A percentile compares a stretch with the other conserved stretches of the same genome.
Evolutionary conservation across 2,329 filamentous ascomycete genomes (phyloP).

Genomic region (Lojkania enalia): DNA sequence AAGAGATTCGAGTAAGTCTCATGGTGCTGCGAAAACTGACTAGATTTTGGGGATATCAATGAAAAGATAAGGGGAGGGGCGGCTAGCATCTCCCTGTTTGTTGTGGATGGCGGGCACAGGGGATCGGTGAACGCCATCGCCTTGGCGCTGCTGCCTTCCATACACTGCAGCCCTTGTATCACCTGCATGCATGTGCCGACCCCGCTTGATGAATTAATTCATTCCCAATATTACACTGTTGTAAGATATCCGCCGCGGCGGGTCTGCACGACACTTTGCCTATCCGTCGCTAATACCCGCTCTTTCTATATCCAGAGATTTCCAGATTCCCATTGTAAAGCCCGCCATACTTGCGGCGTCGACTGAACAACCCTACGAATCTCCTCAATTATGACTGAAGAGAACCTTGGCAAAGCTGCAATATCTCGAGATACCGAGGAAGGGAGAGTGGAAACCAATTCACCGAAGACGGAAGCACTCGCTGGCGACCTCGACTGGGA

Average conservation of each 20-base stretch:
- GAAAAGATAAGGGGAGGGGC: slow-evolving; percentile 3
- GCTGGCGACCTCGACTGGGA: slow-evolving; percentile 22
- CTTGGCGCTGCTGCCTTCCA: slow-evolving; percentile 2
- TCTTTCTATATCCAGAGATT: neutral
- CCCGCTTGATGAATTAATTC: neutral
- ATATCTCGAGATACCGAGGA: slow-evolving; percentile 5
- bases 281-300: slow-evolving; percentile 3
- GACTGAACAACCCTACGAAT: neutral
- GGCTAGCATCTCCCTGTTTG: slow-evolving; percentile 3
- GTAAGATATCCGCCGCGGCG: neutral
- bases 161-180: slow-evolving; percentile 5
- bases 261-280: slow-evolving; percentile 1
- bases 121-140: slow-evolving; percentile 1
- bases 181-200: slow-evolving; percentile 1
- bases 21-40: slow-evolving; percentile 1
- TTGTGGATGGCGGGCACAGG: slow-evolving; percentile 2
- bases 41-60: slow-evolving; percentile 1
- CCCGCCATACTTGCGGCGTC: slow-evolving; percentile 3
- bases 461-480: slow-evolving; percentile 3
- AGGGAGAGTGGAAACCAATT: slow-evolving; percentile 2
- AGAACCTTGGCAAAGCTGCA: slow-evolving; percentile 4
- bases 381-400: slow-evolving; percentile 3
- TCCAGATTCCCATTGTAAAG: slow-evolving; percentile 1
- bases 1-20: neutral
- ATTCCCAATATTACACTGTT: slow-evolving; percentile 4